Conservation (phyloP, 371 early-diverging fungal species). For the Mucor plumbeus region DNA sequence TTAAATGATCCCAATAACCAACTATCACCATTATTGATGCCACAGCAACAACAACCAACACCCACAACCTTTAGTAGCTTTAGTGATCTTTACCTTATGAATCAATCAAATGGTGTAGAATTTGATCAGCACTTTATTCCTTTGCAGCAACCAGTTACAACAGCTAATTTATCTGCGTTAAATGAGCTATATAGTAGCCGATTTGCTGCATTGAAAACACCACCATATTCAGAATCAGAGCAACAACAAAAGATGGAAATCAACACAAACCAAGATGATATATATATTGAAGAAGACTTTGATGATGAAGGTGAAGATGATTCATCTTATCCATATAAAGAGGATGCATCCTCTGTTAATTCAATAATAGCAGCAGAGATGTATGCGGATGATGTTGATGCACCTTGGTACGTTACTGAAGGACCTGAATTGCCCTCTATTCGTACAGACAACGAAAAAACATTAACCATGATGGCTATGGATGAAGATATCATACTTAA, state of each 20-base stretch:
- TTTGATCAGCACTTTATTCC: not conserved
- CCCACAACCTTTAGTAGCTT: constrained; percentile 22
- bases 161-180: constrained; percentile 27
- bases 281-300: not conserved
- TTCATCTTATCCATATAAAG: constrained; percentile 7
- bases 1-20: not conserved
- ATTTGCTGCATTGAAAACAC: constrained; percentile 27
- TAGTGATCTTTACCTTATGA: constrained; percentile 22
- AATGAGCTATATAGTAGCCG: constrained; percentile 28
- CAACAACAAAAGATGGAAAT: not conserved
- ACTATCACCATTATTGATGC: not conserved
- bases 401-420: constrained; percentile 47
- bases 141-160: constrained; percentile 23
- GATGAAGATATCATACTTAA: constrained; percentile 62
- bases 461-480: constrained; percentile 26
- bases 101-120: not conserved
- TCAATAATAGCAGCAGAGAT: constrained; percentile 23
- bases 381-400: constrained; percentile 37
- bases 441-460: constrained; percentile 2
- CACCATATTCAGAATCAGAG: constrained; percentile 21
- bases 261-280: not conserved
- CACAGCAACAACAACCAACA: not conserved
- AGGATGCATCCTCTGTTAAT: constrained; percentile 20
- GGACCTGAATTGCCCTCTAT: constrained; percentile 27
- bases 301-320: constrained; percentile 18